A percentile compares a stretch with the other conserved stretches of the same genome.
Conservation (phyloP, 768 basidiomycete species). For the Naganishia vaughanmartiniae region DNA sequence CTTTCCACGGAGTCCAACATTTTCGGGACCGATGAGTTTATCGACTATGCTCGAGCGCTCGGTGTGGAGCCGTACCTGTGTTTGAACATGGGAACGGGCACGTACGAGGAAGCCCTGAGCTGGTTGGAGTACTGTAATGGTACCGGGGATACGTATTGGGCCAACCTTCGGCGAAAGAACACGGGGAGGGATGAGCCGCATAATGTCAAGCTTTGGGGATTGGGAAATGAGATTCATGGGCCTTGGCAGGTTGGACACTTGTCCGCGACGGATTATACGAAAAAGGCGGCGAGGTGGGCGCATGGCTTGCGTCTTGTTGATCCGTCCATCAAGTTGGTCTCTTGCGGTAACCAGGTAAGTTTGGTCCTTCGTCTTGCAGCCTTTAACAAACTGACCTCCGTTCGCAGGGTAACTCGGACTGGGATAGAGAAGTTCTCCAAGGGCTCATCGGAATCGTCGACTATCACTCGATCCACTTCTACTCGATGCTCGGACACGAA, state of each 20-base stretch:
- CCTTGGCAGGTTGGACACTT: conserved; percentile 60
- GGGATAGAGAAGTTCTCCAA: conserved; percentile 53
- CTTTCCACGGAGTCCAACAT: conserved; percentile 62
- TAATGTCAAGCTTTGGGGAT: conserved; percentile 55
- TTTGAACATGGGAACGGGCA: conserved; percentile 63
- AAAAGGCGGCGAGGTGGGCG: conserved; percentile 63
- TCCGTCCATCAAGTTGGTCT: conserved; percentile 59
- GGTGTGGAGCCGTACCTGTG: conserved; percentile 61
- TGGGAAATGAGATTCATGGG: conserved; percentile 59
- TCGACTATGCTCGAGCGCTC: conserved; percentile 59
- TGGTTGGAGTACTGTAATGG: conserved; percentile 67
- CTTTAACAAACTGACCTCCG: too few species aligned
- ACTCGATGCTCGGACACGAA: conserved; percentile 49
- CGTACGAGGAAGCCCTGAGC: conserved; percentile 61
- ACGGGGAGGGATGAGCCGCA: conserved; percentile 61
- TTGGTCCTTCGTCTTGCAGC: too few species aligned
- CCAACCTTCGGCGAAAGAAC: conserved; percentile 62
- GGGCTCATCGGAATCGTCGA: conserved; percentile 54
- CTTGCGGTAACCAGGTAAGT: conserved; percentile 55
- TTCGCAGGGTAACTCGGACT: conserved; percentile 45
- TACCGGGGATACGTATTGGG: conserved; percentile 56
- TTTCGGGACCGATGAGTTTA: conserved; percentile 63
- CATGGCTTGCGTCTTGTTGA: conserved; percentile 63
- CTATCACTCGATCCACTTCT: conserved; percentile 56
- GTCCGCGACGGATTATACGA: conserved; percentile 60